Evolutionary conservation across 2,329 filamentous ascomycete species (phyloP).

Genomic region (Sporothrix pallida): DNA sequence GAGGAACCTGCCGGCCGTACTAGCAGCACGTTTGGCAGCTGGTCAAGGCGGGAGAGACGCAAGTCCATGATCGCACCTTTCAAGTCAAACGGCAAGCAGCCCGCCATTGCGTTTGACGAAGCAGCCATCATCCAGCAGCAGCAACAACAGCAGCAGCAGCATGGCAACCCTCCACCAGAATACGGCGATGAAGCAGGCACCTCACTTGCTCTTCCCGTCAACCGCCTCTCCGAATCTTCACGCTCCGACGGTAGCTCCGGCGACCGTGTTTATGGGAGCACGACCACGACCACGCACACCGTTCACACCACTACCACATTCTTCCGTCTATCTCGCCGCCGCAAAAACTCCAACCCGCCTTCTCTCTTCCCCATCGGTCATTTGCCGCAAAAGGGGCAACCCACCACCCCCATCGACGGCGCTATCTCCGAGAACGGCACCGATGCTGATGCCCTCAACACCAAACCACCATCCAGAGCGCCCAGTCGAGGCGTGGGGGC

Average conservation of each 20-base stretch:
- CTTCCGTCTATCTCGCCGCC: slow-evolving; percentile 79
- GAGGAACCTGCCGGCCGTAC: slow-evolving; percentile 38
- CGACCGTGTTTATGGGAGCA: slow-evolving; percentile 65
- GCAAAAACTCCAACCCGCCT: slow-evolving; percentile 58
- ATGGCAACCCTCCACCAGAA: slow-evolving; percentile 48
- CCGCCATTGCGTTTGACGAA: slow-evolving; percentile 65
- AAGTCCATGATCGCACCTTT: slow-evolving; percentile 48
- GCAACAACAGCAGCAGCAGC: slow-evolving; percentile 4
- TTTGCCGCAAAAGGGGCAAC: slow-evolving; percentile 64
- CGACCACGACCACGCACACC: slow-evolving; percentile 65
- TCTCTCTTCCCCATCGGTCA: slow-evolving; percentile 85
- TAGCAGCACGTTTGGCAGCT: slow-evolving; percentile 36
- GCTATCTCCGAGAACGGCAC: slow-evolving; percentile 29
- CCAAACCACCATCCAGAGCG: slow-evolving; percentile 1
- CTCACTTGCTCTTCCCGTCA: slow-evolving; percentile 66
- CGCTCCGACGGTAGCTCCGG: slow-evolving; percentile 83
- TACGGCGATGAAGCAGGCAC: slow-evolving; percentile 64
- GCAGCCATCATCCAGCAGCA: slow-evolving; percentile 50
- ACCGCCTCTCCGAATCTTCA: slow-evolving; percentile 82
- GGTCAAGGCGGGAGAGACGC: slow-evolving; percentile 51
- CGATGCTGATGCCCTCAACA: neutral
- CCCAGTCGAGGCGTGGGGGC: slow-evolving; percentile 27
- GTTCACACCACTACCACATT: slow-evolving; percentile 71
- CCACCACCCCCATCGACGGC: slow-evolving; percentile 30
- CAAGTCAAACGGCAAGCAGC: slow-evolving; percentile 50